Conservation (phyloP, 768 basidiomycete species). For the Leccinum rimulosum region DNA sequence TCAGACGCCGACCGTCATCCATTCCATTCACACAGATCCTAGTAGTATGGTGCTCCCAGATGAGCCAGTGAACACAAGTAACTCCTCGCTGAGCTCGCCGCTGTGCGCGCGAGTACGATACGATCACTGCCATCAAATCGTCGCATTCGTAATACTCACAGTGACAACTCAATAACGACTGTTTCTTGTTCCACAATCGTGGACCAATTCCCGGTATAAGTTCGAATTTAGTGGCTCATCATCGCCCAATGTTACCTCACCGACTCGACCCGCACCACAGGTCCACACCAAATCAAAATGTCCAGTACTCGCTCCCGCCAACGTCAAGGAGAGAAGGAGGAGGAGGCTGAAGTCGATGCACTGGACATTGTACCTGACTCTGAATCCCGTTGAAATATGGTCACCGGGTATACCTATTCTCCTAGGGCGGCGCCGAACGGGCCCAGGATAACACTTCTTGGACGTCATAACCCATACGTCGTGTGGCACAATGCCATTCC, state of each 20-base stretch:
- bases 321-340: background rate
- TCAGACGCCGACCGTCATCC: too few species aligned
- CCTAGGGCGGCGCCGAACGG: too few species aligned
- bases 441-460: too few species aligned
- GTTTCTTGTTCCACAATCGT: conserved; percentile 9
- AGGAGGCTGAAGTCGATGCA: conserved; percentile 29
- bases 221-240: conserved; percentile 41
- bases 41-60: too few species aligned
- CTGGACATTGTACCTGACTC: background rate
- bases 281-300: background rate
- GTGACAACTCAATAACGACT: conserved; percentile 14
- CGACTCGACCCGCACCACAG: background rate
- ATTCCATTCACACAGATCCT: too few species aligned
- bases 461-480: too few species aligned
- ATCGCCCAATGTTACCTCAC: conserved; percentile 15
- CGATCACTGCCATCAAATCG: conserved; percentile 4
- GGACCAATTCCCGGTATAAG: conserved; percentile 14
- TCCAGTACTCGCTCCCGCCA: background rate
- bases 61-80: too few species aligned
- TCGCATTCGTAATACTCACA: conserved; percentile 39
- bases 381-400: too few species aligned
- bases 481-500: too few species aligned
- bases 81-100: too few species aligned
- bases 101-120: background rate
- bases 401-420: too few species aligned